A percentile compares a stretch with the other conserved stretches of the same genome.
Evolutionary conservation across 1,284 basidiomycete genomes (phyloP).

Genomic region (Pholiota adiposa): DNA sequence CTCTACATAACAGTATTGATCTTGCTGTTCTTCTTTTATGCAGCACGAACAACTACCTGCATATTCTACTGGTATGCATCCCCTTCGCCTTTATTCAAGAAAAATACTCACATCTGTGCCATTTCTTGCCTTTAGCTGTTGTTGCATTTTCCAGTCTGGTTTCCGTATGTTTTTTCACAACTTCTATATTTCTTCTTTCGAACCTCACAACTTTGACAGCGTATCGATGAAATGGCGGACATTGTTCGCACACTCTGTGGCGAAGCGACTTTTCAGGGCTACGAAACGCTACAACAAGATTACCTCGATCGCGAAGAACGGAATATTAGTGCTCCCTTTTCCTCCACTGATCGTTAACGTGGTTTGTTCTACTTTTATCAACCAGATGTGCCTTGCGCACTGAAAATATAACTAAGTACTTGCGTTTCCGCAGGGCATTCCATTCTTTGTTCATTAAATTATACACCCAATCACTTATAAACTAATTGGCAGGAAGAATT

Average conservation of each 20-base stretch:
- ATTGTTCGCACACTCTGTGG: conserved; percentile 44
- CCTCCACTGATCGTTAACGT: neutral
- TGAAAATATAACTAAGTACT: too few species aligned
- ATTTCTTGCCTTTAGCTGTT: conserved; percentile 30
- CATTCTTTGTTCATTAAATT: too few species aligned
- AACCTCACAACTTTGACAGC: conserved; percentile 24
- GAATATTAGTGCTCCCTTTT: conserved; percentile 21
- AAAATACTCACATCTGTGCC: neutral
- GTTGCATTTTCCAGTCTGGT: conserved; percentile 42
- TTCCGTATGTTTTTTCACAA: conserved; percentile 34
- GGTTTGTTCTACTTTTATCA: too few species aligned
- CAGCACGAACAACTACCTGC: conserved; percentile 45
- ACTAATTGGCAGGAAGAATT: too few species aligned
- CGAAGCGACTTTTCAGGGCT: conserved; percentile 41
- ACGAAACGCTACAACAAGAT: conserved; percentile 37
- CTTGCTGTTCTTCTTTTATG: neutral
- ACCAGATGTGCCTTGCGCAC: too few species aligned
- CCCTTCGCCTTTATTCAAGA: neutral
- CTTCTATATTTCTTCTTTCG: neutral
- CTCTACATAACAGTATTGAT: neutral
- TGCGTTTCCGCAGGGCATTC: too few species aligned
- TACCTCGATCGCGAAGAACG: conserved; percentile 39
- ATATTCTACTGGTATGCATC: conserved; percentile 39
- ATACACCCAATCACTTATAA: too few species aligned
- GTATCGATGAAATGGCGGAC: conserved; percentile 41